phyloP scores from a whole-genome alignment of 768 basidiomycete species.

The Gloeostereum incarnatum region DNA sequence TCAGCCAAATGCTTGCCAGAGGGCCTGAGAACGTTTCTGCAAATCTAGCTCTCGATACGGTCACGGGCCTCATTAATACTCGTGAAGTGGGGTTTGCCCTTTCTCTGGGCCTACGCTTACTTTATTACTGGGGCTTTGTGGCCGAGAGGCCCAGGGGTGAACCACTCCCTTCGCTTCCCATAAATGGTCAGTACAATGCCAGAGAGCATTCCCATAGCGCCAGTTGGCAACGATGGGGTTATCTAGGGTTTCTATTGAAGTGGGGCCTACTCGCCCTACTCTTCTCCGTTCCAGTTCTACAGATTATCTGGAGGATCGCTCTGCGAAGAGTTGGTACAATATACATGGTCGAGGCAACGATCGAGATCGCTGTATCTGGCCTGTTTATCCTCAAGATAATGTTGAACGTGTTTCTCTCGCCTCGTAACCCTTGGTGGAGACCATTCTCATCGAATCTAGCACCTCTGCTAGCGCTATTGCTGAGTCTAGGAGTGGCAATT shows the following conservation, averaged over 20 bases:
- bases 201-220: constrained; percentile 36
- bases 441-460: constrained; percentile 37
- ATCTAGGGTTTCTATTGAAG: constrained; percentile 42
- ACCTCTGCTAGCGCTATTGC: constrained; percentile 39
- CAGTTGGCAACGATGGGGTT: constrained; percentile 59
- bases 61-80: constrained; percentile 31
- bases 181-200: constrained; percentile 8
- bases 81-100: constrained; percentile 54
- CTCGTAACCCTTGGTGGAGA: constrained; percentile 26
- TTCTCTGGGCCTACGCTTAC: constrained; percentile 46
- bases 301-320: constrained; percentile 54
- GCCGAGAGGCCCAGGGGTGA: constrained; percentile 45
- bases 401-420: constrained; percentile 43
- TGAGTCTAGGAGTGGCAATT: constrained; percentile 44
- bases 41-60: constrained; percentile 15
- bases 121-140: constrained; percentile 66
- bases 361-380: constrained; percentile 49
- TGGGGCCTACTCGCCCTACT: constrained; percentile 36
- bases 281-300: constrained; percentile 41
- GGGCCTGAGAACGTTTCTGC: constrained; percentile 17
- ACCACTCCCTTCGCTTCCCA: constrained; percentile 10
- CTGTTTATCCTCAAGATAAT: constrained; percentile 56
- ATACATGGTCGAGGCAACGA: constrained; percentile 47
- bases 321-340: constrained; percentile 30
- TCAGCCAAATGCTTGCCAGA: constrained; percentile 40